Conservation (phyloP, 805 yeast species). For the Wickerhamiella spandovensis region DNA sequence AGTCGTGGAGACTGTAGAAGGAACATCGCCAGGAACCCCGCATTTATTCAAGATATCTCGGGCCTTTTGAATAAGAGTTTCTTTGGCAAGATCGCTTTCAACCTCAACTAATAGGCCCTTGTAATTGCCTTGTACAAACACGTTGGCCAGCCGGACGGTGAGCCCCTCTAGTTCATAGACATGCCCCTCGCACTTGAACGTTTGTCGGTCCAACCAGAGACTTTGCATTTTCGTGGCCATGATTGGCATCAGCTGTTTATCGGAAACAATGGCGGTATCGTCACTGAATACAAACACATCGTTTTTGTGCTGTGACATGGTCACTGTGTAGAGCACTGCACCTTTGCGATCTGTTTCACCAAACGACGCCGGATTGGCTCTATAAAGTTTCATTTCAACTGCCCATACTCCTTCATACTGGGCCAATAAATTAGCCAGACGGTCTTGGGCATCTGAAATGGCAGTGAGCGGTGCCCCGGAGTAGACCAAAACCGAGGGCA, state of each 20-base stretch:
- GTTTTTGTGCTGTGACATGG: conserved; percentile 20
- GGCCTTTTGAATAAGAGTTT: conserved; percentile 9
- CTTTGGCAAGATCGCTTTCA: conserved; percentile 13
- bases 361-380: conserved; percentile 41
- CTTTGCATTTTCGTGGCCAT: conserved; percentile 47
- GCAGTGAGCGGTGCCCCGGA: conserved; percentile 25
- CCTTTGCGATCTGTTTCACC: conserved; percentile 8
- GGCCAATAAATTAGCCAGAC: conserved; percentile 55
- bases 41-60: conserved; percentile 4
- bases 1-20: neutral
- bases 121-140: conserved; percentile 61
- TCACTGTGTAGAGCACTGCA: conserved; percentile 21
- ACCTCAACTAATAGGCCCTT: conserved; percentile 56
- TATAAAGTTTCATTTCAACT: conserved; percentile 52
- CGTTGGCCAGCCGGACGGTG: conserved; percentile 50
- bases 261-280: conserved; percentile 30
- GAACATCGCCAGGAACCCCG: conserved; percentile 1
- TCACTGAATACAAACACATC: conserved; percentile 22
- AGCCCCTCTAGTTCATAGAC: conserved; percentile 40
- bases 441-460: conserved; percentile 58
- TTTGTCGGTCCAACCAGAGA: conserved; percentile 57
- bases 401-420: conserved; percentile 50
- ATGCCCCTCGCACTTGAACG: conserved; percentile 61
- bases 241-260: conserved; percentile 45
- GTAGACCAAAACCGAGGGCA: conserved; percentile 5